phyloP scores from a whole-genome alignment of 345 rosid genomes.

The Syzygium jambos region DNA sequence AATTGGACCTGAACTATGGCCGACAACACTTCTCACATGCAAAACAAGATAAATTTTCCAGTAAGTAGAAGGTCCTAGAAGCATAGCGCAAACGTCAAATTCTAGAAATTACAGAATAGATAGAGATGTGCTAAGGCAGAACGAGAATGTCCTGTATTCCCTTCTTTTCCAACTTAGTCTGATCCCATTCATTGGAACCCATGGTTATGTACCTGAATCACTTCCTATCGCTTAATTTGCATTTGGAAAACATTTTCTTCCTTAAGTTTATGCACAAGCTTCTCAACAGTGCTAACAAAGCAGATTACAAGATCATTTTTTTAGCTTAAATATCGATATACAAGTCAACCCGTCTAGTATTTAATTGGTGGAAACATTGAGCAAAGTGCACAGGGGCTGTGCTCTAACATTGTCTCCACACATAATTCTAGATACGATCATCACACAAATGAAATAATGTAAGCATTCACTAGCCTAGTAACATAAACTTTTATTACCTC shows the following conservation, averaged over 20 bases:
- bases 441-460: not conserved
- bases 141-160: rapidly evolving
- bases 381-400: not conserved
- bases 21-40: not conserved
- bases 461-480: slow-evolving; percentile 53
- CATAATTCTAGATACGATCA: not conserved
- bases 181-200: no score
- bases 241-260: no score
- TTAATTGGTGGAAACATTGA: not conserved
- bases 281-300: not conserved
- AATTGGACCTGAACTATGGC: not conserved
- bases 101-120: not conserved
- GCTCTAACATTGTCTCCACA: not conserved
- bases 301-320: not conserved
- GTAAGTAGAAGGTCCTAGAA: not conserved
- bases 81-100: not conserved
- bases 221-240: no score
- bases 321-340: not conserved
- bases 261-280: not conserved
- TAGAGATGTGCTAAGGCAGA: rapidly evolving
- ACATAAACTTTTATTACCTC: slow-evolving; percentile 92
- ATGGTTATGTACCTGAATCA: no score
- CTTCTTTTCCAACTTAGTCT: no score
- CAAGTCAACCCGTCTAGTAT: not conserved
- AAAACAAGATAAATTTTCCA: not conserved